These are phyloP conservation scores for Gossypium turneri DNA, from an alignment of 345 rosid genomes.

Conservation along the genomic window DNA sequence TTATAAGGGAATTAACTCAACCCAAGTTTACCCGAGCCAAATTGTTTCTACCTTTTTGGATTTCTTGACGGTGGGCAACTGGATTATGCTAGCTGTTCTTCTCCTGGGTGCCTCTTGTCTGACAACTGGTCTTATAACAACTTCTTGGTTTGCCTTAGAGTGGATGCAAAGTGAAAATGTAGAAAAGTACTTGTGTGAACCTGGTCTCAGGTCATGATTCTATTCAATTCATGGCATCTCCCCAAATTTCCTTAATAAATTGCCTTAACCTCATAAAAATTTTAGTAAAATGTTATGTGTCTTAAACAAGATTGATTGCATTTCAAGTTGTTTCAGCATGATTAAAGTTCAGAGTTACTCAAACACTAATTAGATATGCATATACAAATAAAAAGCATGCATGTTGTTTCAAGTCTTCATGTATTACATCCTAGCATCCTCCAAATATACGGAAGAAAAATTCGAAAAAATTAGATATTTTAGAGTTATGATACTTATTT, in stretches of 20 bases:
- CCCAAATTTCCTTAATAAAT: background rate
- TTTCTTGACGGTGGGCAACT: background rate
- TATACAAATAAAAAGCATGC: background rate
- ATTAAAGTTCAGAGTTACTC: background rate
- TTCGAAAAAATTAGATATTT: too few species aligned
- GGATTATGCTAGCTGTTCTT: background rate
- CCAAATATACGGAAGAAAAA: too few species aligned
- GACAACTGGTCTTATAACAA: background rate
- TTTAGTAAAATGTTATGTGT: background rate
- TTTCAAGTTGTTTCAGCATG: background rate
- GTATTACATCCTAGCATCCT: too few species aligned
- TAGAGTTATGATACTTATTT: too few species aligned
- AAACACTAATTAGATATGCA: background rate
- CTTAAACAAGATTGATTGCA: background rate
- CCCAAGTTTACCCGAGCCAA: background rate
- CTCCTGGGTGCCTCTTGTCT: background rate
- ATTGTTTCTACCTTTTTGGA: background rate
- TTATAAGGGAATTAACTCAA: too few species aligned
- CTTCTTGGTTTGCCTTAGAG: conserved; percentile 1
- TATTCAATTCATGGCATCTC: background rate
- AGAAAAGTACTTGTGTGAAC: background rate
- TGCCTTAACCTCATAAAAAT: background rate
- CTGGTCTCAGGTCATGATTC: background rate
- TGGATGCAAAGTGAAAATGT: background rate
- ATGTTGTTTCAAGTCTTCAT: background rate